A percentile compares a stretch with the other conserved stretches of the same genome.
Evolutionary conservation across 768 basidiomycete genomes (phyloP).

Genomic region (Lactarius indigo): DNA sequence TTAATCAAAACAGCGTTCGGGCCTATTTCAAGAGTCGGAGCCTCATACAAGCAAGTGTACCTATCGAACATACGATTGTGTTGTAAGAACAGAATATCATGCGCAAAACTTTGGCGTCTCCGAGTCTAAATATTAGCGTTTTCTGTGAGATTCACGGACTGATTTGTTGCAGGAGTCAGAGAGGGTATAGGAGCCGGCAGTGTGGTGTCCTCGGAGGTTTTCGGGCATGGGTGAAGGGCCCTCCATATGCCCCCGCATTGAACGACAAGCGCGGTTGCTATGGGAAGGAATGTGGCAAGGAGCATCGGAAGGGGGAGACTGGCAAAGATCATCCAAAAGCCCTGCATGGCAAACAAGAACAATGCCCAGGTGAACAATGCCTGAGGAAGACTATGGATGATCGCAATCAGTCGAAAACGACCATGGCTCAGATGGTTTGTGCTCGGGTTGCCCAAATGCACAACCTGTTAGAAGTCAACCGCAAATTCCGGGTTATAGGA

Average conservation of each 20-base stretch:
- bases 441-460: not conserved
- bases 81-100: not conserved
- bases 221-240: slow-evolving; percentile 4
- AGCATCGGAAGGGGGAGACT: not conserved
- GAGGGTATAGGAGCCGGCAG: not conserved
- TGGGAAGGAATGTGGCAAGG: not conserved
- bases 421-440: not conserved
- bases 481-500: not conserved
- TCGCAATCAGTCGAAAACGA: slow-evolving; percentile 5
- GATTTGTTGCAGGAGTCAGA: not conserved
- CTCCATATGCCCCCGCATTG: not conserved
- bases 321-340: slow-evolving; percentile 11
- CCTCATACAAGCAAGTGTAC: not conserved
- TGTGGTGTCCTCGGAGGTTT: not conserved
- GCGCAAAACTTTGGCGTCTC: not conserved
- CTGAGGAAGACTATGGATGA: slow-evolving; percentile 11
- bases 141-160: not conserved
- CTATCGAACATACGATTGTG: not conserved
- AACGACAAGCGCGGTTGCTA: not conserved
- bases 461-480: not conserved
- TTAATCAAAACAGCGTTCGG: not conserved
- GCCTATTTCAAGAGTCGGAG: too few relatives aligned
- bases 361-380: slow-evolving; percentile 6
- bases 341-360: slow-evolving; percentile 12
- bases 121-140: not conserved